Base-by-base conservation (phyloP, 371 early-diverging fungal species). In the Mortierella sp. region DNA sequence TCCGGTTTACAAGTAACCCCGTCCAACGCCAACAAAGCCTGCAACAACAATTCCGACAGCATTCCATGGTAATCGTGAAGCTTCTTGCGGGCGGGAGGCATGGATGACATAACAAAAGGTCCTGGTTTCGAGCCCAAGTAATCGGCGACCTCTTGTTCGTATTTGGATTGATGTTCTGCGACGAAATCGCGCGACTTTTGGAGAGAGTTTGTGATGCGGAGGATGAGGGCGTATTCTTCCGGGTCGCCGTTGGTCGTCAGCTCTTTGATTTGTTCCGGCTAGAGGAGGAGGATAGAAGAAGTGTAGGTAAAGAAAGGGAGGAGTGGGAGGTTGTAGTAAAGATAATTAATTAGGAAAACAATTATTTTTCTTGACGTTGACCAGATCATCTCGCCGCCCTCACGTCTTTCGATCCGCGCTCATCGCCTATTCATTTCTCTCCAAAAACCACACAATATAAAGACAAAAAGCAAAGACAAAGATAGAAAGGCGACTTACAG, bases 21-120 rank as follows among this genome's bases (percentile, higher is more conserved):
- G 76, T 93, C 94, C 64, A 93, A 81, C 6, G 82, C 83, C 53
- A 93, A 86, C 64, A 93, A 72, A 6, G 90, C 87, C 78, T 93
- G 93, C 89, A 93, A 88, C 50, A 93, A 78, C 70, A 81, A 87
- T 82, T 93, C 94, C 1, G 93, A 92, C 67, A 92, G 69, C 71
- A 82, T 89, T n/a, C 90, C 88, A 34, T 92, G 92, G n/a, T 80
- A 82, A 50, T 93, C 94, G 43, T 90, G 86, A 43, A 92, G 69
- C 28, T 64, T 87, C 80, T 92, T 91, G 50, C 90, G 88, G n/a
- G 88, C 85, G 0, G 71, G 77, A 0, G 86, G 82, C 57, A 77
- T 76, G 11, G 72, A 51, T 11, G 77, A 44, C 73, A 81, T 71
- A 28, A 73, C 43, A 64, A 81, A 80, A 28, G 87, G 70, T 24